Evolutionary conservation across 2,329 filamentous ascomycete genomes (phyloP).

Genomic region (Ceratocystis cubensis): DNA sequence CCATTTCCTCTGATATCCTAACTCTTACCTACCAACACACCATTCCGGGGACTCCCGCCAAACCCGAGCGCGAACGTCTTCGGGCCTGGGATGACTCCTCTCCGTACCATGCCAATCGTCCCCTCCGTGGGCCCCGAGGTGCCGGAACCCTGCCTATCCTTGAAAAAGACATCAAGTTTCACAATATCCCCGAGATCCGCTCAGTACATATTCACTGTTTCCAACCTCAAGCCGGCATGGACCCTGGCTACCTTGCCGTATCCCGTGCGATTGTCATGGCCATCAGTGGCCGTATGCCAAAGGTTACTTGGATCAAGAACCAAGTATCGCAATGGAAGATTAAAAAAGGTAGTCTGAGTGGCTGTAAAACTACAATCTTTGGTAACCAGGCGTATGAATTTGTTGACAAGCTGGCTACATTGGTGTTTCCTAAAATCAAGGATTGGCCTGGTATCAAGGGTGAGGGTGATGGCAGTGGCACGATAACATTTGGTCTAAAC

Average conservation of each 20-base stretch:
- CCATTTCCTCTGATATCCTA: slow-evolving; percentile 76
- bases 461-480: slow-evolving; percentile 78
- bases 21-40: slow-evolving; percentile 77
- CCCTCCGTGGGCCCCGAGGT: slow-evolving; percentile 72
- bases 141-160: slow-evolving; percentile 55
- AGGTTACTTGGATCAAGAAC: slow-evolving; percentile 54
- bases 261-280: slow-evolving; percentile 74
- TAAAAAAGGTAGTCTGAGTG: slow-evolving; percentile 55
- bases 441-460: slow-evolving; percentile 61
- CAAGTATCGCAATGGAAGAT: slow-evolving; percentile 67
- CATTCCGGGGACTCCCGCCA: slow-evolving; percentile 57
- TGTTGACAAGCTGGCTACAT: slow-evolving; percentile 73
- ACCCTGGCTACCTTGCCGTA: slow-evolving; percentile 65
- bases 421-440: slow-evolving; percentile 90
- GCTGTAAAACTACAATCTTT: slow-evolving; percentile 63
- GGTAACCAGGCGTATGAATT: slow-evolving; percentile 83
- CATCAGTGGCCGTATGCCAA: slow-evolving; percentile 65
- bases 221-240: slow-evolving; percentile 56
- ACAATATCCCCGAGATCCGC: slow-evolving; percentile 71
- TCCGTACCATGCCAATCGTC: slow-evolving; percentile 87
- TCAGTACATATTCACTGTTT: slow-evolving; percentile 69
- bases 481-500: slow-evolving; percentile 69
- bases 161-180: slow-evolving; percentile 63
- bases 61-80: slow-evolving; percentile 50
- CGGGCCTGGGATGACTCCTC: slow-evolving; percentile 80